phyloP scores from a whole-genome alignment of 2,329 filamentous ascomycete species.

The Exophiala sideris region DNA sequence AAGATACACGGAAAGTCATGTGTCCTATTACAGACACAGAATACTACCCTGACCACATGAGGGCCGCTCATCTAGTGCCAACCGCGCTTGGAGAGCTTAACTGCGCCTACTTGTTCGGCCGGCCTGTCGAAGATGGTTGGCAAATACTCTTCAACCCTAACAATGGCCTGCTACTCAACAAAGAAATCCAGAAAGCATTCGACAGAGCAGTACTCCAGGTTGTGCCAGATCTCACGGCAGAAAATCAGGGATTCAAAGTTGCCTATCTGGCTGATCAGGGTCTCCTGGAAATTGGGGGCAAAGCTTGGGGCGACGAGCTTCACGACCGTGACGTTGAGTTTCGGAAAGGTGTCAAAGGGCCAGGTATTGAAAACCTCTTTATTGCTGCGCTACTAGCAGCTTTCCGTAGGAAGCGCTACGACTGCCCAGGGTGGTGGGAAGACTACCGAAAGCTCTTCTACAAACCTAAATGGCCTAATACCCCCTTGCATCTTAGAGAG shows the following conservation, averaged over 20 bases:
- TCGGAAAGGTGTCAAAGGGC: neutral
- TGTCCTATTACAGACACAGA: neutral
- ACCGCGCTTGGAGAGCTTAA: neutral
- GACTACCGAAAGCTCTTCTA: neutral
- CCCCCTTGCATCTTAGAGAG: neutral
- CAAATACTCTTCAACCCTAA: neutral
- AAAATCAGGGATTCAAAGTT: neutral
- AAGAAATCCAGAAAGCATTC: neutral
- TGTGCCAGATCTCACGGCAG: neutral
- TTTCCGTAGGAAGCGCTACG: neutral
- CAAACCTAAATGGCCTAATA: neutral
- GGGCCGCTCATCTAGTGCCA: neutral
- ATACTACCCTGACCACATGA: neutral
- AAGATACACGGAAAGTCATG: no score
- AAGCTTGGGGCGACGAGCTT: no score
- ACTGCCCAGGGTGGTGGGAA: neutral
- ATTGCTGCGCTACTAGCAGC: neutral
- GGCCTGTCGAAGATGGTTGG: neutral
- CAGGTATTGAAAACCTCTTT: neutral
- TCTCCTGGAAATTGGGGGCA: neutral
- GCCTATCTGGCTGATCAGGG: neutral
- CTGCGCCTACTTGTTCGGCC: neutral
- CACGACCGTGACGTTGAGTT: neutral
- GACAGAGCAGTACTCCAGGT: neutral
- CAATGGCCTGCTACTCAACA: neutral